phyloP scores from a whole-genome alignment of 148 eudicot species.

The Hydrangea macrophylla region DNA sequence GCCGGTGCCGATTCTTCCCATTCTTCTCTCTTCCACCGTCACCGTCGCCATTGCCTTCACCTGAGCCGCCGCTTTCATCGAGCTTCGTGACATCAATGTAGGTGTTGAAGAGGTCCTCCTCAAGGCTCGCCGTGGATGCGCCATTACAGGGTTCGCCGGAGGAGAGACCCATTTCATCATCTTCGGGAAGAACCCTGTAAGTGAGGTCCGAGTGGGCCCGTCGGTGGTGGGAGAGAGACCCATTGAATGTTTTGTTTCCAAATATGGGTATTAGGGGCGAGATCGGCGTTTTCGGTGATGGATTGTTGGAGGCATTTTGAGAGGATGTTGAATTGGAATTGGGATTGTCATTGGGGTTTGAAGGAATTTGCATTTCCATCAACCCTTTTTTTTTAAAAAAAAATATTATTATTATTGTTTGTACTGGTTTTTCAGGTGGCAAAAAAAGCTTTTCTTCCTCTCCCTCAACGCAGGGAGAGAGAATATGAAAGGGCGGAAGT shows the following conservation, averaged over 20 bases:
- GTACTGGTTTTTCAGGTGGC: too few relatives aligned
- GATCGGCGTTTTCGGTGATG: not conserved
- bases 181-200: conserved; percentile 23
- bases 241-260: conserved; percentile 22
- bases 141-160: conserved; percentile 38
- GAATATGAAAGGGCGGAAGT: too few relatives aligned
- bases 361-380: conserved; percentile 6
- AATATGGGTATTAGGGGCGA: not conserved
- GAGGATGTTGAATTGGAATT: not conserved
- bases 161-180: conserved; percentile 45
- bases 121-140: conserved; percentile 33
- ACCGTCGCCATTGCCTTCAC: not conserved
- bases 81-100: conserved; percentile 49
- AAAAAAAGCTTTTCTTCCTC: too few relatives aligned
- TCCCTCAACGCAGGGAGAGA: too few relatives aligned
- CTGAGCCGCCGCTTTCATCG: conserved; percentile 17
- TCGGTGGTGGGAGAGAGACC: conserved; percentile 32
- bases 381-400: not conserved
- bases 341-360: not conserved
- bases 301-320: not conserved
- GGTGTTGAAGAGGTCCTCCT: conserved; percentile 44
- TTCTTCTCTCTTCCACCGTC: conserved; percentile 14
- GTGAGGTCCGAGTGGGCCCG: conserved; percentile 45
- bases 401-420: not conserved
- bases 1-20: conserved; percentile 25